Percentiles rank a stretch among this genome's conserved stretches.
These are phyloP conservation scores for Achaetomiella virescens DNA, from an alignment of 495 filamentous ascomycete genomes.

Conservation along the genomic window DNA sequence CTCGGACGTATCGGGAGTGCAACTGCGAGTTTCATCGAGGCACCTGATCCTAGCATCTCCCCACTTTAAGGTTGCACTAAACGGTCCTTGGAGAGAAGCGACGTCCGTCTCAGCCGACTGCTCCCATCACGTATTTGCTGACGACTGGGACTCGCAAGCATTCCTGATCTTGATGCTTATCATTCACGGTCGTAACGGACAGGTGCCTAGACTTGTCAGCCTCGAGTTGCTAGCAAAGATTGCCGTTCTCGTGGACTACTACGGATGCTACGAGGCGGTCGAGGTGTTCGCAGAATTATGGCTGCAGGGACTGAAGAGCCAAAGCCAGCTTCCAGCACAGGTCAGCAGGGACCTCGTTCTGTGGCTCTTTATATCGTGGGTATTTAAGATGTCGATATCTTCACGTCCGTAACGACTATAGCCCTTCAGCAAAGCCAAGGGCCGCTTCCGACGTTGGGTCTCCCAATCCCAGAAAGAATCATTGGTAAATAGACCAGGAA, in stretches of 20 bases:
- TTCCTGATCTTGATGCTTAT: neutral
- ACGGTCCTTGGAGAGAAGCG: conserved; percentile 1
- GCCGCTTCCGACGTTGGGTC: conserved; percentile 6
- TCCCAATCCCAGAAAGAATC: conserved; percentile 9
- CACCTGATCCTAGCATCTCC: conserved; percentile 1
- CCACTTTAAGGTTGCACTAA: neutral
- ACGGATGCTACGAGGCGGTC: conserved; percentile 36
- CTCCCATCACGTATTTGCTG: neutral
- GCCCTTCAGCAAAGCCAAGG: conserved; percentile 6
- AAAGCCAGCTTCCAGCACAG: conserved; percentile 13
- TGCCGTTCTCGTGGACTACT: conserved; percentile 44
- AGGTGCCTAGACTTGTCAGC: conserved; percentile 13
- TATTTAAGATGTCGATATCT: conserved; percentile 1
- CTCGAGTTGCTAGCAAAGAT: conserved; percentile 43
- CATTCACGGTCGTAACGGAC: neutral
- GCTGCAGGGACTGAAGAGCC: conserved; percentile 20
- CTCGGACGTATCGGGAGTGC: neutral
- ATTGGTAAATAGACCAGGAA: neutral
- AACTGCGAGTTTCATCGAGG: neutral
- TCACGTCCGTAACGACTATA: conserved; percentile 1
- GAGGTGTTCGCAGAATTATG: conserved; percentile 33
- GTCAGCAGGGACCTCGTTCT: conserved; percentile 22
- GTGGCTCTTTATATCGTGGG: conserved; percentile 11
- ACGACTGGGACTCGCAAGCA: conserved; percentile 1
- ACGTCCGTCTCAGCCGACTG: neutral